Evolutionary conservation across 2,329 filamentous ascomycete species (phyloP).

Genomic region (Penicillium sp.): DNA sequence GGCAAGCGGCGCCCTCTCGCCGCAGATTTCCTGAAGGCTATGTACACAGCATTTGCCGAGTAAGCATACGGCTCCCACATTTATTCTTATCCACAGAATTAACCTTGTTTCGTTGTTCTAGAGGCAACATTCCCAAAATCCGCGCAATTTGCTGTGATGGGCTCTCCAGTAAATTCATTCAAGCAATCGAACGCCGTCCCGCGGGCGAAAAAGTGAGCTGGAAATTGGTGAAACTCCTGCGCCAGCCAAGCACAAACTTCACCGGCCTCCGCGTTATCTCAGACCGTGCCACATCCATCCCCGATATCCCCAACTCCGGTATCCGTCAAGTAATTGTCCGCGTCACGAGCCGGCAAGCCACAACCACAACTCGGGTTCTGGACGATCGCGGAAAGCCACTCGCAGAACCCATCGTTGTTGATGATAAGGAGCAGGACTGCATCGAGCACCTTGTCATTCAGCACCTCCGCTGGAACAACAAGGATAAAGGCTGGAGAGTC

Average conservation of each 20-base stretch:
- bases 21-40: slow-evolving; percentile 43
- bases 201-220: slow-evolving; percentile 34
- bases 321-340: slow-evolving; percentile 42
- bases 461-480: slow-evolving; percentile 43
- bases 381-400: background rate
- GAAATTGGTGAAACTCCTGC: slow-evolving; percentile 40
- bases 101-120: slow-evolving; percentile 12
- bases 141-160: slow-evolving; percentile 41
- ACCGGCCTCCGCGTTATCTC: slow-evolving; percentile 40
- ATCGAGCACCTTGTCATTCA: slow-evolving; percentile 55
- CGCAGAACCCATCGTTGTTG: slow-evolving; percentile 10
- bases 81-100: slow-evolving; percentile 2
- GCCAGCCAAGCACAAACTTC: slow-evolving; percentile 37
- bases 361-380: slow-evolving; percentile 22
- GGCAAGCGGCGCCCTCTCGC: slow-evolving; percentile 39
- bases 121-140: slow-evolving; percentile 37
- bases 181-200: slow-evolving; percentile 37
- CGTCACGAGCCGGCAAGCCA: slow-evolving; percentile 41
- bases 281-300: slow-evolving; percentile 45
- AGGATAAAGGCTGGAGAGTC: slow-evolving; percentile 48
- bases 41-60: slow-evolving; percentile 50
- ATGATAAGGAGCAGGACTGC: slow-evolving; percentile 43
- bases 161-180: slow-evolving; percentile 35
- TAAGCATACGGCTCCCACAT: slow-evolving; percentile 29
- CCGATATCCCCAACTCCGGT: slow-evolving; percentile 39